phyloP scores from a whole-genome alignment of 1,139 yeast species.

The Geotrichum bryndzae region DNA sequence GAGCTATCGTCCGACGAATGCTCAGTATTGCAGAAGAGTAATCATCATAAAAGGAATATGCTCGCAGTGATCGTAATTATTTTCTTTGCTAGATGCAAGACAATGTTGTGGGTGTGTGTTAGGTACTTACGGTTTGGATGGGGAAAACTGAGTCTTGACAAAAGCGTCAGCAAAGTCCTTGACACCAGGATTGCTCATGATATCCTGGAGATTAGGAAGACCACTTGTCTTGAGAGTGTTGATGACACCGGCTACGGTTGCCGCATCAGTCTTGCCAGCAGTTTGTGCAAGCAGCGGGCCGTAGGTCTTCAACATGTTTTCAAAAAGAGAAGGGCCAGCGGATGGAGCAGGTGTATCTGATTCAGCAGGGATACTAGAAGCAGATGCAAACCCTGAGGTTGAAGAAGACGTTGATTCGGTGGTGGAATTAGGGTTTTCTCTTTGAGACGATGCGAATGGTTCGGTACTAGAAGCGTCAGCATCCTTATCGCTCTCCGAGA shows the following conservation, averaged over 20 bases:
- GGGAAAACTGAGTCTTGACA: not conserved
- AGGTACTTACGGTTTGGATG: not conserved
- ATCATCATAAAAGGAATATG: conserved; percentile 1
- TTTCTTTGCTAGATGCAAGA: not conserved
- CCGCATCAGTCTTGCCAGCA: conserved; percentile 87
- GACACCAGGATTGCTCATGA: conserved; percentile 77
- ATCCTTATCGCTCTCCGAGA: conserved; percentile 54
- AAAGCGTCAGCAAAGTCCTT: conserved; percentile 49
- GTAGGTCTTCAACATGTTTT: conserved; percentile 58
- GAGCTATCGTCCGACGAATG: not conserved
- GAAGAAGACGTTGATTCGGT: conserved; percentile 29
- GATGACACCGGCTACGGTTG: conserved; percentile 55
- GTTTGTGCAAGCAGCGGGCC: conserved; percentile 71
- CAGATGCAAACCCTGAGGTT: conserved; percentile 26
- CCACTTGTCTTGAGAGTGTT: conserved; percentile 25
- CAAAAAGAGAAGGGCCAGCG: conserved; percentile 63
- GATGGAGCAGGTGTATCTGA: conserved; percentile 44
- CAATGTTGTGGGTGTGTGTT: not conserved
- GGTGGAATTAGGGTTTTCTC: conserved; percentile 21
- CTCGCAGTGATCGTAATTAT: not conserved
- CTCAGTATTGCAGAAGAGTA: conserved; percentile 11
- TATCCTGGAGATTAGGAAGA: conserved; percentile 53
- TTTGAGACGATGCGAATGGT: conserved; percentile 21
- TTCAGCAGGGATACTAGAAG: conserved; percentile 34
- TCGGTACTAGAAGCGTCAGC: conserved; percentile 22